Conservation (phyloP, 2,329 filamentous ascomycete species). For the Pseudofabraea citricarpa region DNA sequence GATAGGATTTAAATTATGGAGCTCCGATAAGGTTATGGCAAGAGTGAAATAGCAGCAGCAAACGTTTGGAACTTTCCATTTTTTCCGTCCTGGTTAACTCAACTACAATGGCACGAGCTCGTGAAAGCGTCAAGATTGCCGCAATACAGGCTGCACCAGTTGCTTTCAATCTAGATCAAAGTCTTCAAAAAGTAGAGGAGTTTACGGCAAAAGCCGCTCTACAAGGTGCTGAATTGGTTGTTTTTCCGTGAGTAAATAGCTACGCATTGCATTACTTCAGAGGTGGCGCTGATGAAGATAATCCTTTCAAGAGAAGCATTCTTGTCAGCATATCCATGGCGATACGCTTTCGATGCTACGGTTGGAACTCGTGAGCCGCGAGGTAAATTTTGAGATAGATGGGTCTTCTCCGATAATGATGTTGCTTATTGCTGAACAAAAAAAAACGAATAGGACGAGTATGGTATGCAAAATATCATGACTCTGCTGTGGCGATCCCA, state of each 20-base stretch:
- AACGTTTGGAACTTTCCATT: too few relatives aligned
- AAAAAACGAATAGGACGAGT: constrained; percentile 30
- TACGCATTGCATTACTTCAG: too few relatives aligned
- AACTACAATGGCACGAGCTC: too few relatives aligned
- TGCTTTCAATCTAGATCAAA: constrained; percentile 32
- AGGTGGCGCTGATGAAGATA: too few relatives aligned
- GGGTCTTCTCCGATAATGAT: too few relatives aligned
- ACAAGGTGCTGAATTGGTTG: background rate
- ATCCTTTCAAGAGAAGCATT: constrained; percentile 36
- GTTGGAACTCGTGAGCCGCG: constrained; percentile 33
- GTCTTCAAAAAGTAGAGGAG: constrained; percentile 28
- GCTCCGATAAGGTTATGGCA: too few relatives aligned
- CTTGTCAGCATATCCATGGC: constrained; percentile 35
- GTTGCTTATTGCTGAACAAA: too few relatives aligned
- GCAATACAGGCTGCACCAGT: constrained; percentile 34
- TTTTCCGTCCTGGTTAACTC: too few relatives aligned
- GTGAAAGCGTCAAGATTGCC: constrained; percentile 31
- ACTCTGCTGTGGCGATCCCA: constrained; percentile 33
- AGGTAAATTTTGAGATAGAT: too few relatives aligned
- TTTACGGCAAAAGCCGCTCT: constrained; percentile 18
- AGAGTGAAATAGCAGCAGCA: too few relatives aligned
- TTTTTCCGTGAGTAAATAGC: constrained; percentile 35
- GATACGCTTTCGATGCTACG: constrained; percentile 35
- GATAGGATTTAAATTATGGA: too few relatives aligned
- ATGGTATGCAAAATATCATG: constrained; percentile 36